A percentile compares a stretch with the other conserved stretches of the same genome.
These are phyloP conservation scores for Dendrobium catenatum DNA, from an alignment of 106 monocot genomes.

Conservation along the genomic window DNA sequence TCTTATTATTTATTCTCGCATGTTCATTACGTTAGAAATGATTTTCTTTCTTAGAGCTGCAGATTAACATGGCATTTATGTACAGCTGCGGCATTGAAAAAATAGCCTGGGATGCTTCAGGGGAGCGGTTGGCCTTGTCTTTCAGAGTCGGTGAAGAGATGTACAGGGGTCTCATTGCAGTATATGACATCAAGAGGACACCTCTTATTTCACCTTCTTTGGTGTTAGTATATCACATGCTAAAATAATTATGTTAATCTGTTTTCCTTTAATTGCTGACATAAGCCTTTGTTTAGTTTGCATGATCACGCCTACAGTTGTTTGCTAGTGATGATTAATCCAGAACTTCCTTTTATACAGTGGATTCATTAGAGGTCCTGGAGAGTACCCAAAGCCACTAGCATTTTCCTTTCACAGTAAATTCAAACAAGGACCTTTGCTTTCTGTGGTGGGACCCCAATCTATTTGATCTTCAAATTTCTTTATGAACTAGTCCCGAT, in stretches of 20 bases:
- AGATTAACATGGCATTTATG: background rate
- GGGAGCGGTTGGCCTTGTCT: conserved; percentile 85
- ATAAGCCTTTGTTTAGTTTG: background rate
- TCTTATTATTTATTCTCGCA: background rate
- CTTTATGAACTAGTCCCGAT: background rate
- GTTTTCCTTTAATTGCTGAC: background rate
- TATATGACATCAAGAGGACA: conserved; percentile 70
- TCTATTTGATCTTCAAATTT: background rate
- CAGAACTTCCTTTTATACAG: conserved; percentile 20
- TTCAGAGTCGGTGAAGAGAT: conserved; percentile 69
- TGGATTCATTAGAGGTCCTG: conserved; percentile 95
- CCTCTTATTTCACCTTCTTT: conserved; percentile 78
- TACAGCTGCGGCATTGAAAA: conserved; percentile 72
- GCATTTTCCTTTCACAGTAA: conserved; percentile 84
- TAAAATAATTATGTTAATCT: conserved; percentile 2
- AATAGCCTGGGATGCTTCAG: conserved; percentile 87
- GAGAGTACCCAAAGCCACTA: conserved; percentile 71
- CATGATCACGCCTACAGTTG: background rate
- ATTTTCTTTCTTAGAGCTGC: background rate
- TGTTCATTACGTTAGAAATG: background rate
- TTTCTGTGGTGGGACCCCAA: conserved; percentile 68
- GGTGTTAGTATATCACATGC: conserved; percentile 49
- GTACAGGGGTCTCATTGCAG: conserved; percentile 75
- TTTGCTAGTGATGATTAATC: background rate
- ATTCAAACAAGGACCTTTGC: conserved; percentile 80